phyloP scores from a whole-genome alignment of 495 filamentous ascomycete genomes.

The Aspergillus ellipticus region DNA sequence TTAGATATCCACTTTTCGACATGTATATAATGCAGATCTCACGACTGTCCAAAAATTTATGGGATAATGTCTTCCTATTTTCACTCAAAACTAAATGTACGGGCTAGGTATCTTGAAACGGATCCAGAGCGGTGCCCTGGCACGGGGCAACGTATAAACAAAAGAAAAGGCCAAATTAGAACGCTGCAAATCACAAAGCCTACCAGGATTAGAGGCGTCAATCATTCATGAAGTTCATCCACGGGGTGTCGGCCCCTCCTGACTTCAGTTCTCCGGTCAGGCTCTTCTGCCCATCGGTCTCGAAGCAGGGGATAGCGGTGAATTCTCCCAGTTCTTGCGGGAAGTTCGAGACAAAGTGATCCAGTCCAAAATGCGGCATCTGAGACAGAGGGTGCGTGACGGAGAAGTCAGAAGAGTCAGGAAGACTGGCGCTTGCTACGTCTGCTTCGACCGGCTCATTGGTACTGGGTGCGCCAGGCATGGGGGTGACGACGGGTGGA shows the following conservation, averaged over 20 bases:
- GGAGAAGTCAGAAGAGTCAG: constrained; percentile 28
- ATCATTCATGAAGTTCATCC: constrained; percentile 41
- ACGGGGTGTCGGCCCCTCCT: constrained; percentile 23
- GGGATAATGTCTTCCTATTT: not conserved
- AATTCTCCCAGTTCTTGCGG: constrained; percentile 47
- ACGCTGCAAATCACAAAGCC: constrained; percentile 6
- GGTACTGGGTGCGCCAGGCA: constrained; percentile 14
- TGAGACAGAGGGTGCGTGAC: constrained; percentile 32
- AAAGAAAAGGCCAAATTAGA: constrained; percentile 1
- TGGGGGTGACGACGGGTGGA: constrained; percentile 18
- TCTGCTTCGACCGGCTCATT: constrained; percentile 19
- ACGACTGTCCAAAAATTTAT: not conserved
- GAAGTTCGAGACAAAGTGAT: constrained; percentile 46
- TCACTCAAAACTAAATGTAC: not conserved
- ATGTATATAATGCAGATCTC: not conserved
- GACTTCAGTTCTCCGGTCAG: constrained; percentile 26
- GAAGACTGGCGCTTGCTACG: constrained; percentile 21
- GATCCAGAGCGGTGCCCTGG: not conserved
- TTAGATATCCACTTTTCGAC: constrained; percentile 34
- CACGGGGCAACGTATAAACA: not conserved
- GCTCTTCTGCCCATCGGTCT: constrained; percentile 33
- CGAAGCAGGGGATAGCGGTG: constrained; percentile 46
- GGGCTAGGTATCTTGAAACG: constrained; percentile 16
- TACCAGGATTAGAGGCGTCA: constrained; percentile 3
- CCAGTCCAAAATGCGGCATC: constrained; percentile 40